phyloP scores from a whole-genome alignment of 2,329 filamentous ascomycete genomes.

The Diaporthe sp. region DNA sequence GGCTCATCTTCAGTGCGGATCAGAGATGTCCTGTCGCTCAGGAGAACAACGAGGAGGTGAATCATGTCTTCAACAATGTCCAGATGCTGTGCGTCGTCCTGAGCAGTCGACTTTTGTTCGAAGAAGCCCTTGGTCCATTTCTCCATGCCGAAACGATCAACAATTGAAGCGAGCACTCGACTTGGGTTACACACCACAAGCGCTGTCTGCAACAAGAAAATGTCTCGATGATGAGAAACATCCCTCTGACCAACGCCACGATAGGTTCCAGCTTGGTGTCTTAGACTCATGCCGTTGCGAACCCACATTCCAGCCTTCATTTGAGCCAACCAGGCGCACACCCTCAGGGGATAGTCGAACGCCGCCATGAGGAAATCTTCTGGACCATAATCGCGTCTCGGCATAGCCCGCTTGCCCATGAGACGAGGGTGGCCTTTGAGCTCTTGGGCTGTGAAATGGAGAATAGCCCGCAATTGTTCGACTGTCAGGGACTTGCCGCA shows the following conservation, averaged over 20 bases:
- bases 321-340: slow-evolving; percentile 96
- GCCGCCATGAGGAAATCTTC: slow-evolving; percentile 89
- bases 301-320: slow-evolving; percentile 99
- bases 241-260: slow-evolving; percentile 90
- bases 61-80: slow-evolving; percentile 97
- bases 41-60: slow-evolving; percentile 89
- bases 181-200: slow-evolving; percentile 88
- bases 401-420: slow-evolving; percentile 72
- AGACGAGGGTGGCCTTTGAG: slow-evolving; percentile 75
- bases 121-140: slow-evolving; percentile 91
- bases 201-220: slow-evolving; percentile 93
- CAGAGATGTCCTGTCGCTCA: slow-evolving; percentile 89
- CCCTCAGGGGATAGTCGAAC: slow-evolving; percentile 93
- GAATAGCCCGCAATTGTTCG: slow-evolving; percentile 75
- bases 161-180: slow-evolving; percentile 87
- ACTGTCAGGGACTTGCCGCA: slow-evolving; percentile 82
- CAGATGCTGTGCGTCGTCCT: slow-evolving; percentile 89
- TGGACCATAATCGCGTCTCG: slow-evolving; percentile 69
- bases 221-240: slow-evolving; percentile 93
- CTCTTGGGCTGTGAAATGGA: slow-evolving; percentile 80
- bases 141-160: slow-evolving; percentile 91
- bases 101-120: slow-evolving; percentile 77
- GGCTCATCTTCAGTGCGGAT: slow-evolving; percentile 76
- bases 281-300: slow-evolving; percentile 93
- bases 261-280: slow-evolving; percentile 95